A percentile compares a stretch with the other conserved stretches of the same genome.
These are phyloP conservation scores for Saprolegnia diclina DNA, from an alignment of 352 stramenopile genomes.

Conservation along the genomic window DNA sequence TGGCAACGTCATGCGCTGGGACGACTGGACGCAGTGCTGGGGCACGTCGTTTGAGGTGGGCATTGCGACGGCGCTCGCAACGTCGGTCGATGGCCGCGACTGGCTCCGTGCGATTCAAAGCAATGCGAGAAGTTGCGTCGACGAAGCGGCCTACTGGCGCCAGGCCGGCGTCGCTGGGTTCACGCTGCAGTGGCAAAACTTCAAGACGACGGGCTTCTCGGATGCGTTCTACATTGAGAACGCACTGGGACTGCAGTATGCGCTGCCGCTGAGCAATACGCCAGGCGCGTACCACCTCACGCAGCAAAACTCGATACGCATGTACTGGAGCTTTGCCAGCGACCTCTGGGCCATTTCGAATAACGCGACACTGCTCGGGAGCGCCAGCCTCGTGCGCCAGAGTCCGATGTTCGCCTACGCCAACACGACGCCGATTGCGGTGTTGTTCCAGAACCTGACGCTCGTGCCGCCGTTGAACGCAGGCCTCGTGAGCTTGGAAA, in stretches of 20 bases:
- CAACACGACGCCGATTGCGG: neutral
- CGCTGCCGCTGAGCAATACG: neutral
- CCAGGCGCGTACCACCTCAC: neutral
- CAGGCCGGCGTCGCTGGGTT: neutral
- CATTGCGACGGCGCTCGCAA: neutral
- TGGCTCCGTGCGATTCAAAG: neutral
- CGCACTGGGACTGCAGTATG: conserved; percentile 1
- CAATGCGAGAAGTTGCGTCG: neutral
- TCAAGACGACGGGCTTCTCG: conserved; percentile 12
- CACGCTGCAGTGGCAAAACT: conserved; percentile 20
- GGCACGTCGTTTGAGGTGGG: conserved; percentile 1
- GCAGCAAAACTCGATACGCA: conserved; percentile 13
- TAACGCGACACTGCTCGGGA: neutral
- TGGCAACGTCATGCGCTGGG: neutral
- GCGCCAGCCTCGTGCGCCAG: neutral
- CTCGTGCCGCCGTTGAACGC: conserved; percentile 6
- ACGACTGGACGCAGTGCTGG: neutral
- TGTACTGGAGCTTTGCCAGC: conserved; percentile 22
- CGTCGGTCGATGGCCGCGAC: no score
- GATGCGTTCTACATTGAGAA: conserved; percentile 18
- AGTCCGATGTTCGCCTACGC: neutral
- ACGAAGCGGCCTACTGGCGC: conserved; percentile 7
- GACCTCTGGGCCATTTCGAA: conserved; percentile 14
- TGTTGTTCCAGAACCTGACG: conserved; percentile 10
- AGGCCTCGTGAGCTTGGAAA: neutral